Evolutionary conservation across 2,329 filamentous ascomycete species (phyloP).

Genomic region (Geosmithia flava): DNA sequence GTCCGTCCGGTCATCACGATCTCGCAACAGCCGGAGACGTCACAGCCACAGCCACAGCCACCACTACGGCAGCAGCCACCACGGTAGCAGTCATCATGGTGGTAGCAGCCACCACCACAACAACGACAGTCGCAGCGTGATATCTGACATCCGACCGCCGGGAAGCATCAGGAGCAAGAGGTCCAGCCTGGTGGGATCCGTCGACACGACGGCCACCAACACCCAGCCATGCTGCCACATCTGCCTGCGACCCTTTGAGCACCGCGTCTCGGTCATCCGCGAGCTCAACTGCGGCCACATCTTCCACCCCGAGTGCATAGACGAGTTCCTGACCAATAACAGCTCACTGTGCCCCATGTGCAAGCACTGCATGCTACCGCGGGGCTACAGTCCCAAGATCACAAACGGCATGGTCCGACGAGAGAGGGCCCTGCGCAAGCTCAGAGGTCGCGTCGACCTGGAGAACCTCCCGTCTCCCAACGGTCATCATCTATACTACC

Average conservation of each 20-base stretch:
- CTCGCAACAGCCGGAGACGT: slow-evolving; percentile 16
- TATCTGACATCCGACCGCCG: slow-evolving; percentile 11
- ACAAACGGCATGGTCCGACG: slow-evolving; percentile 81
- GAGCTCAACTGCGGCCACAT: slow-evolving; percentile 86
- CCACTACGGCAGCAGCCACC: slow-evolving; percentile 14
- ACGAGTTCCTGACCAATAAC: slow-evolving; percentile 64
- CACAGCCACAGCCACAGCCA: slow-evolving; percentile 14
- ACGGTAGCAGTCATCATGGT: slow-evolving; percentile 7
- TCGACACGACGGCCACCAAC: slow-evolving; percentile 34
- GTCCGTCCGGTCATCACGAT: slow-evolving; percentile 13
- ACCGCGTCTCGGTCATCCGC: slow-evolving; percentile 59
- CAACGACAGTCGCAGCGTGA: slow-evolving; percentile 13
- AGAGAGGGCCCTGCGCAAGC: slow-evolving; percentile 54
- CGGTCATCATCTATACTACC: background rate
- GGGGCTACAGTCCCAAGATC: slow-evolving; percentile 53
- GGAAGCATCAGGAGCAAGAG: slow-evolving; percentile 23
- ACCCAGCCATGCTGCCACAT: slow-evolving; percentile 82
- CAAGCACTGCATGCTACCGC: slow-evolving; percentile 69
- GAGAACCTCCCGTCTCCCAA: slow-evolving; percentile 16
- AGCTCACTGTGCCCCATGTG: slow-evolving; percentile 87
- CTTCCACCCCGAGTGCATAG: slow-evolving; percentile 86
- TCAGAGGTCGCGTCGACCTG: slow-evolving; percentile 39
- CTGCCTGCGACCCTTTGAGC: slow-evolving; percentile 70
- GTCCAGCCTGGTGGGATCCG: slow-evolving; percentile 18
- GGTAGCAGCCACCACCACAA: background rate